Base-by-base conservation (phyloP, 1,139 yeast species). In the Magnusiomyces fungicola region DNA sequence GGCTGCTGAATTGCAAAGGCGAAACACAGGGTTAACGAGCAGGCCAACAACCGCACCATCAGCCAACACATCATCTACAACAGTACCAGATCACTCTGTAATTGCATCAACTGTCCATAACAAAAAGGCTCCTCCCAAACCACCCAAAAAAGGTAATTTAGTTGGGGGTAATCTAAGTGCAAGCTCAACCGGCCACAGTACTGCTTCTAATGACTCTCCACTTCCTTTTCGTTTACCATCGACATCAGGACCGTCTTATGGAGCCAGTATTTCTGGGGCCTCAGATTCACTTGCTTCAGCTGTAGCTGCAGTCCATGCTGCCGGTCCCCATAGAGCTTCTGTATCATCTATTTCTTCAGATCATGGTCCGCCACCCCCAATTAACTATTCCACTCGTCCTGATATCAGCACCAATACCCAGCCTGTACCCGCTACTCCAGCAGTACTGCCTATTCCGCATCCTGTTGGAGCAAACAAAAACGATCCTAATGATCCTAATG, bases 91-190 rank as follows among this genome's bases (percentile, higher is more conserved):
- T 22, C 48, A 53, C 3, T 48, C 52, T 16, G 45, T 40, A 27
- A 39, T 38, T 33, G 22, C 51, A 41, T 47, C 56, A 12, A 40
- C 51, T 3, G 50, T 53, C 3, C 47, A 49, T 6, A 59, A 63
- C 50, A 62, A 64, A 53, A 59, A 61, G 49, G 61, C 65, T 2
- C 67, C 67, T 7, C 63, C 64, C 22, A 58, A 59, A 21, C 61
- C 58, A 10, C 62, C 61, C 22, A 58, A 58, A 45, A 60, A 61
- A 37, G 7, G 10, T 27, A 12, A 12, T 27, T 27, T 27, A 12
- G 30, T 27, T 7, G 12, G 30, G 7, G 12, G 30, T 12, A 27
- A 12, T 7, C 12, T 27, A 27, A 27, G 12, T 12, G 30, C 30
- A 7, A 27, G 7, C 7, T 27, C 30, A 7, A 27, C 30, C 12